Evolutionary conservation across 2,329 filamentous ascomycete species (phyloP).

Genomic region (Exophiala sp.): DNA sequence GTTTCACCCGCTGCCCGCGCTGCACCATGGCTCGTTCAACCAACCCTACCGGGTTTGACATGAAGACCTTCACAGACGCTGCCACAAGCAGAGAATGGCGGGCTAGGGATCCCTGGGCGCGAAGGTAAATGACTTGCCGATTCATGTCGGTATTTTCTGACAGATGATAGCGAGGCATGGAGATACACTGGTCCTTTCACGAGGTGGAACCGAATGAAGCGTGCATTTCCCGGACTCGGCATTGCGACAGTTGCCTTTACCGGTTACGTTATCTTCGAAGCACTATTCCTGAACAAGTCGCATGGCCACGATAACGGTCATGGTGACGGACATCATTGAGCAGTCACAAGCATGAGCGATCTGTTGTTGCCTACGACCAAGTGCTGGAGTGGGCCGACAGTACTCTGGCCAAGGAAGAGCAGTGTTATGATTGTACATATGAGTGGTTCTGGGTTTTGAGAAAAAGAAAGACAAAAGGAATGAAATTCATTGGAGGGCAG

Average conservation of each 20-base stretch:
- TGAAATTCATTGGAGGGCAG: neutral
- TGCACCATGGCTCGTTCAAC: constrained; percentile 15
- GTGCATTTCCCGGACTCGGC: constrained; percentile 82
- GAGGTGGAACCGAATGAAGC: constrained; percentile 83
- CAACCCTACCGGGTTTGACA: constrained; percentile 91
- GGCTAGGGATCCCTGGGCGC: constrained; percentile 58
- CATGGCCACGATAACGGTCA: constrained; percentile 61
- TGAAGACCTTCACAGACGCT: constrained; percentile 45
- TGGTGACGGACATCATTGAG: constrained; percentile 31
- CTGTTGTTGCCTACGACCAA: constrained; percentile 21
- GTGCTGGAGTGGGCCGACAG: constrained; percentile 25
- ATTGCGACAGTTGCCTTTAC: constrained; percentile 89
- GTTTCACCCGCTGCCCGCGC: neutral
- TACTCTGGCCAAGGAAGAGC: constrained; percentile 5
- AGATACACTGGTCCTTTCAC: constrained; percentile 86
- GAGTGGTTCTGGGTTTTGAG: neutral
- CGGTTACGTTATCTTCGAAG: constrained; percentile 84
- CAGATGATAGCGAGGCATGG: constrained; percentile 75
- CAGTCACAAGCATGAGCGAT: neutral
- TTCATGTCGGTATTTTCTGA: constrained; percentile 4
- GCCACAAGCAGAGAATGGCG: constrained; percentile 28
- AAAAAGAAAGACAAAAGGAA: neutral
- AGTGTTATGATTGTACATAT: constrained; percentile 15
- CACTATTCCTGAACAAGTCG: constrained; percentile 74
- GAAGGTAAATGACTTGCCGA: constrained; percentile 48